phyloP scores from a whole-genome alignment of 2,329 filamentous ascomycete species.

The Ophiostoma sp. region DNA sequence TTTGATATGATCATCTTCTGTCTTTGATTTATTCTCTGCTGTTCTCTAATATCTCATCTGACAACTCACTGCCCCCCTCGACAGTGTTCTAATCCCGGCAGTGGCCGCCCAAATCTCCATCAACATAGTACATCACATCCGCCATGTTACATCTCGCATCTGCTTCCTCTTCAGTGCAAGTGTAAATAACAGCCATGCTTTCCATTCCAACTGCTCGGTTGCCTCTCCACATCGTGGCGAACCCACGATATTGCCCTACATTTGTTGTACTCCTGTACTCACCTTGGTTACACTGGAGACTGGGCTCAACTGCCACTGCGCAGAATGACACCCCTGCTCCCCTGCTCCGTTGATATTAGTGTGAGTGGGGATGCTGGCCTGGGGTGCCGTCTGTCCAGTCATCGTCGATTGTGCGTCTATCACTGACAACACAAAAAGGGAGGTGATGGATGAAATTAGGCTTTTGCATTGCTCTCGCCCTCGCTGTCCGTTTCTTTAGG shows the following conservation, averaged over 20 bases:
- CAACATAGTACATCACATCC: not conserved
- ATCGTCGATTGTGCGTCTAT: not conserved
- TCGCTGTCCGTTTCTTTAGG: not conserved
- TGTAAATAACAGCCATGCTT: conserved; percentile 5
- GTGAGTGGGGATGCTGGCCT: not conserved
- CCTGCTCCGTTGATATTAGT: not conserved
- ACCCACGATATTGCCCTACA: not conserved
- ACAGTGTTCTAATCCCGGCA: too few relatives aligned
- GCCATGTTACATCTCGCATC: not conserved
- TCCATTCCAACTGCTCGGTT: not conserved
- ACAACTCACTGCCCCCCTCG: not conserved
- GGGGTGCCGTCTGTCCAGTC: not conserved
- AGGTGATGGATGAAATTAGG: not conserved
- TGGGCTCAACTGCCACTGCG: not conserved
- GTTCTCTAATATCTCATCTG: not conserved
- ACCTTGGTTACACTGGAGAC: not conserved
- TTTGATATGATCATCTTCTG: too few relatives aligned
- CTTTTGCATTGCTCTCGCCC: not conserved
- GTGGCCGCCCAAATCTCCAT: too few relatives aligned
- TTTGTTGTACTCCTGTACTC: not conserved
- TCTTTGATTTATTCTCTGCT: not conserved
- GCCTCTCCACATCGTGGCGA: conserved; percentile 7
- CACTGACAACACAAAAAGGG: not conserved
- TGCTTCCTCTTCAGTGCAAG: not conserved
- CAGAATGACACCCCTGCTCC: not conserved